A percentile compares a stretch with the other conserved stretches of the same genome.
Evolutionary conservation across 345 rosid species (phyloP).

Genomic region (Lepidium didymum): DNA sequence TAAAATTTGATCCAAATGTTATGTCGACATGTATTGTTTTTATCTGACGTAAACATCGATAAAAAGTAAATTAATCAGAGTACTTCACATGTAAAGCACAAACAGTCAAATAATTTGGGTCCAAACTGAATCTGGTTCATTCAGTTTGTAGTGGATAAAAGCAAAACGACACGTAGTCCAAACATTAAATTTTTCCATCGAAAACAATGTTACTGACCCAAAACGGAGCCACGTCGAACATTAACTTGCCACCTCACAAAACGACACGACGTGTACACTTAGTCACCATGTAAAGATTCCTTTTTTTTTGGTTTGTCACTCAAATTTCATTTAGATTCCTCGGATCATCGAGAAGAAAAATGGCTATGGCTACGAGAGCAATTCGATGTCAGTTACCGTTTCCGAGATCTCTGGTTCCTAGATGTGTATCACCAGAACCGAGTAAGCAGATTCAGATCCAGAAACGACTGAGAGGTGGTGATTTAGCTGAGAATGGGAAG

Average conservation of each 20-base stretch:
- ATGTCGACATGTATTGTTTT: too few relatives aligned
- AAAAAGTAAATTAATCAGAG: neutral
- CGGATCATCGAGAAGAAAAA: constrained; percentile 20
- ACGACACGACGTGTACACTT: constrained; percentile 33
- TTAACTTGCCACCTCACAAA: constrained; percentile 27
- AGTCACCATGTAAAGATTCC: constrained; percentile 26
- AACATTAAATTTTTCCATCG: neutral
- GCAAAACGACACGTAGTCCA: constrained; percentile 24
- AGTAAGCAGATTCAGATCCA: constrained; percentile 33
- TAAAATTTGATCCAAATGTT: too few relatives aligned
- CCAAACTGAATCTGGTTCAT: constrained; percentile 11
- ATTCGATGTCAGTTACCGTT: constrained; percentile 31
- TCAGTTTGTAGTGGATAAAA: constrained; percentile 11
- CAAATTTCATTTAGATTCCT: neutral
- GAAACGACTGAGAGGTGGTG: constrained; percentile 26
- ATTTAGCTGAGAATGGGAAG: constrained; percentile 43
- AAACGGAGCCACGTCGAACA: constrained; percentile 26
- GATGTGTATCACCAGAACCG: constrained; percentile 30
- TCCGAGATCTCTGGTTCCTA: neutral
- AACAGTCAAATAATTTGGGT: neutral
- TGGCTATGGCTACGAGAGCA: constrained; percentile 56
- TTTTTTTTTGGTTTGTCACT: neutral
- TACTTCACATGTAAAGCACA: neutral
- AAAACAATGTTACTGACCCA: constrained; percentile 22
- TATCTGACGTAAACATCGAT: neutral